Base-by-base conservation (phyloP, 116 monocot species). In the Posidonia oceanica region DNA sequence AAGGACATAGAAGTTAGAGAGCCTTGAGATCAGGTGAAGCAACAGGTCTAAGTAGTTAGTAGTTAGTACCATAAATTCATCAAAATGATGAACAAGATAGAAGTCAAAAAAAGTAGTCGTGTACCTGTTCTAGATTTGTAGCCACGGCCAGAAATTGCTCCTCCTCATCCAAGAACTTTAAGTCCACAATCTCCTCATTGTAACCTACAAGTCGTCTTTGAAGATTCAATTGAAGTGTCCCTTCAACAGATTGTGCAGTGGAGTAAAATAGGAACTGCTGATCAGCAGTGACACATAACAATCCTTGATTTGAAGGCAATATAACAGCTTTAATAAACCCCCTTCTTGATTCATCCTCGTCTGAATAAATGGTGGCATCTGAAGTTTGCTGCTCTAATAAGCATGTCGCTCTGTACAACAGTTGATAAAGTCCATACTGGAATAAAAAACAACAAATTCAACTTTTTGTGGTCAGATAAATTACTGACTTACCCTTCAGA, bases 151-250 rank as follows among this genome's bases (percentile, higher is more conserved):
- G 83, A 80, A 82, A 85, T 70, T 85, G 72, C 63, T 91, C 96
- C 15, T 96, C 92, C 17, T 88, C 89, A 64, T 83, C 89, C 39
- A 96, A 70, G 78, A 96, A 96, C 55, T 75, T 86, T 82, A 96
- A 68, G 71, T 96, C 96, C 69, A 96, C 86, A 77, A 96, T 89
- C 67, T 96, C 91, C 69, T 89, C 96, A 74, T 87, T 91, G 53
- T 96, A 82, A 22, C 91, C 96, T 39, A 96, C 78, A 66, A 96
- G 86, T 18, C 96, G 79, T 75, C 74, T 86, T 52, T 85, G 78
- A 52, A 96, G 73, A 66, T 73, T 79, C 56, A 89, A 66, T 57
- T 91, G 70, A 72, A 83, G 69, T 65, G 69, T 29, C 67, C 79
- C 83, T 72, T 85, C 77, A 65, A 59, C 61, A 67, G 81, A 72